These are phyloP conservation scores for Thecaphora thlaspeos DNA, from an alignment of 1,284 basidiomycete genomes.

Conservation along the genomic window DNA sequence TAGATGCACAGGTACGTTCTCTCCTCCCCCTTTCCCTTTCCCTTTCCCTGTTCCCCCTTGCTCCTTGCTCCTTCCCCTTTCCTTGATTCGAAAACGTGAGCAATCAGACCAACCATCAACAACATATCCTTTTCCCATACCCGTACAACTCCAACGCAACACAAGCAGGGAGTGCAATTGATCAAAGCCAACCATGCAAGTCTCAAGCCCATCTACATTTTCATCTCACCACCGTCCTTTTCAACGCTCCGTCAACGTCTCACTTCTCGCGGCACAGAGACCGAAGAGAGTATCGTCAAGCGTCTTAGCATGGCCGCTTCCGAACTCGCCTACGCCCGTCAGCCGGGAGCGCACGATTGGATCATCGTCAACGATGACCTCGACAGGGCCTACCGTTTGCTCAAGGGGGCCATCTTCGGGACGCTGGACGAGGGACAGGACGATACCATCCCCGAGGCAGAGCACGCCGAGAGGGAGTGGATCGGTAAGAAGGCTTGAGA, in stretches of 20 bases:
- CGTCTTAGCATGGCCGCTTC: conserved; percentile 76
- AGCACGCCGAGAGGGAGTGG: conserved; percentile 37
- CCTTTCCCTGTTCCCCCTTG: not conserved
- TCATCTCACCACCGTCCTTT: conserved; percentile 85
- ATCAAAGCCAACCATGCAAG: conserved; percentile 71
- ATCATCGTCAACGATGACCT: conserved; percentile 91
- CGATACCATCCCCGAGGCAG: conserved; percentile 37
- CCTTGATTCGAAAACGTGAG: too few species aligned
- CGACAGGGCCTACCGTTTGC: conserved; percentile 71
- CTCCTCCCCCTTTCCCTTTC: not conserved
- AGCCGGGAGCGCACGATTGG: conserved; percentile 73
- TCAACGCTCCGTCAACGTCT: conserved; percentile 63
- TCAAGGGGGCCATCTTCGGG: conserved; percentile 49
- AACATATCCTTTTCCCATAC: not conserved
- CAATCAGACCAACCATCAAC: too few species aligned
- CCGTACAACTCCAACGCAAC: not conserved
- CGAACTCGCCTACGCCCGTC: conserved; percentile 80
- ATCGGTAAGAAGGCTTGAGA: conserved; percentile 2
- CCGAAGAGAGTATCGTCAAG: conserved; percentile 70
- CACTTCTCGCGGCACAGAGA: conserved; percentile 79
- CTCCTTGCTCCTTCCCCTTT: too few species aligned
- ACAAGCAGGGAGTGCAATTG: conserved; percentile 59
- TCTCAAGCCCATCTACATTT: conserved; percentile 84
- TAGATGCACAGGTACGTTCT: conserved; percentile 71
- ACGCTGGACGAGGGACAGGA: conserved; percentile 25